phyloP scores from a whole-genome alignment of 371 early-diverging fungal genomes.

The Mortierella sp. region DNA sequence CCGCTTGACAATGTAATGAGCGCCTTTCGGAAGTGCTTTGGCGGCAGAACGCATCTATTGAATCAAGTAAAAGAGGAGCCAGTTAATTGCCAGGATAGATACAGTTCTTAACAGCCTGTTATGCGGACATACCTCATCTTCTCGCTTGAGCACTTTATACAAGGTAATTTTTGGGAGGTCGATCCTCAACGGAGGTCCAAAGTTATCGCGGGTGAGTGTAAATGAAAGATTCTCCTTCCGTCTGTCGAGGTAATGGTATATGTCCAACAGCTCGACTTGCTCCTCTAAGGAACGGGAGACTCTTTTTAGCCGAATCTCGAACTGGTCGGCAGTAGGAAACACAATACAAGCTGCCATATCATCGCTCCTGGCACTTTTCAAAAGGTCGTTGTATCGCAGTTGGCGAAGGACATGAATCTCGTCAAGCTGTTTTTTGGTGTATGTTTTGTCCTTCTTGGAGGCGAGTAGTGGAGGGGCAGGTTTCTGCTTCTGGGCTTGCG shows the following conservation, averaged over 20 bases:
- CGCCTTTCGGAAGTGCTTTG: too few species aligned
- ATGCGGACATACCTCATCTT: background rate
- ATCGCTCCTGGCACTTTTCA: background rate
- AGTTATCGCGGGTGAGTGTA: background rate
- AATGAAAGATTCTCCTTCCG: background rate
- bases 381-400: background rate
- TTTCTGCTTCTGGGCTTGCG: too few species aligned
- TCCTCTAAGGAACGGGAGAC: background rate
- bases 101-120: too few species aligned
- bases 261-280: background rate
- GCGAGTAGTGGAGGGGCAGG: too few species aligned
- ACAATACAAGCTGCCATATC: background rate
- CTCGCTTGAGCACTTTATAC: background rate
- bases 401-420: too few species aligned
- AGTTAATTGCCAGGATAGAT: too few species aligned
- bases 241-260: background rate
- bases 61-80: too few species aligned
- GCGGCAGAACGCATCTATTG: background rate
- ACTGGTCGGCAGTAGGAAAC: background rate
- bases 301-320: background rate
- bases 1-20: background rate
- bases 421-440: too few species aligned
- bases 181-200: background rate
- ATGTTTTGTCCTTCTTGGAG: too few species aligned
- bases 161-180: background rate